Evolutionary conservation across 331 rosid species (phyloP).

Genomic region (Malus hybrid): DNA sequence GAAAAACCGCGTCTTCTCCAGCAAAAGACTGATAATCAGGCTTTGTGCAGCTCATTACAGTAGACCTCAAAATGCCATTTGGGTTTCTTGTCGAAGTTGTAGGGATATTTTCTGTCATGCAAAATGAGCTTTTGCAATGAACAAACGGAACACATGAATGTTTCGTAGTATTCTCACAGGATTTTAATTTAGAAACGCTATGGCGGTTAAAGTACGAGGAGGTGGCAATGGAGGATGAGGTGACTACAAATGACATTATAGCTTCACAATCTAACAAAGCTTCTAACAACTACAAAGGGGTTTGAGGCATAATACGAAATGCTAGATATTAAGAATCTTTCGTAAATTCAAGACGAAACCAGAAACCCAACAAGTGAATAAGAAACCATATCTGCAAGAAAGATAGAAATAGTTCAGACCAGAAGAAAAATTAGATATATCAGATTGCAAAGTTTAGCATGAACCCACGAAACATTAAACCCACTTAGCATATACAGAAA

Average conservation of each 20-base stretch:
- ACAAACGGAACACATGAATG: slow-evolving; percentile 20
- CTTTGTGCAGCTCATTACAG: slow-evolving; percentile 26
- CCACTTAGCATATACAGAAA: not conserved
- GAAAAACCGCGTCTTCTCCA: slow-evolving; percentile 24
- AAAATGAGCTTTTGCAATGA: slow-evolving; percentile 7
- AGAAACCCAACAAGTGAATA: not conserved
- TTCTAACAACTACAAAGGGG: not conserved
- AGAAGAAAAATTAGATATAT: not conserved
- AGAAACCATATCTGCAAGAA: slow-evolving; percentile 18
- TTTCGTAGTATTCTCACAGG: slow-evolving; percentile 8
- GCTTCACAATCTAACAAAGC: not conserved
- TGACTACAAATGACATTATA: slow-evolving; percentile 53
- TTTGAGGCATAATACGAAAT: not conserved
- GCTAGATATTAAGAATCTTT: not conserved
- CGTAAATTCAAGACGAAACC: too few relatives aligned
- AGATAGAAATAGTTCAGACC: not conserved
- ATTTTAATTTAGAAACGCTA: slow-evolving; percentile 23
- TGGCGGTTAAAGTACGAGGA: slow-evolving; percentile 20
- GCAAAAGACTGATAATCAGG: slow-evolving; percentile 20
- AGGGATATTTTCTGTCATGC: not conserved
- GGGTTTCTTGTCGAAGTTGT: slow-evolving; percentile 12
- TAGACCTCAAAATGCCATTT: slow-evolving; percentile 12
- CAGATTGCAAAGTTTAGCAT: not conserved
- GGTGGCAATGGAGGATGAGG: slow-evolving; percentile 31
- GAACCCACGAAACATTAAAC: not conserved